Evolutionary conservation across 2,329 filamentous ascomycete genomes (phyloP), one percentile per base, ranked within the genome.

Genomic region (Fusarium nygamai): DNA sequence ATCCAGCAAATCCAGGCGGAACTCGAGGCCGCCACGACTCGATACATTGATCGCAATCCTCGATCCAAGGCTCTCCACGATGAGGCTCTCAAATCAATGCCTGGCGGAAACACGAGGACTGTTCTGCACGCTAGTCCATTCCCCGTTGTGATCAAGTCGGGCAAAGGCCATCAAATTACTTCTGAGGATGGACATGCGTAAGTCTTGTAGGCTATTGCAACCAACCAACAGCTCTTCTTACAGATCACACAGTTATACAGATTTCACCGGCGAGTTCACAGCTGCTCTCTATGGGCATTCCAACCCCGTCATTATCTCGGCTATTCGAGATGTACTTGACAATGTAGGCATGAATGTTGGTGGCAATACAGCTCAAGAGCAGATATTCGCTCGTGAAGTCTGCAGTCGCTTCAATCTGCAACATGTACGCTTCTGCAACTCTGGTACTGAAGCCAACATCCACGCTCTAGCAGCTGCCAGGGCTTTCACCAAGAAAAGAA

Each of bases 241-340:
- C 22, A 48, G 11, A 14, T 11, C 16, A 12, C 19, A 5, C 36
- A 85, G 83, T 48, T 92, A 92, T 77, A 82, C 86, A 20, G 91
- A 93, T 75, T 84, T 93, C 13, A 83, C 91, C 3, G 87, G 88
- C 39, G 91, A 93, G 79, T 89, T 89, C 76, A 90, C 89, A 1
- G 92, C 92, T 3, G 90, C 89, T 5, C 84, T 93, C 19, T 92
- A 89, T 76, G 92, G 92, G 0, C 91, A 93, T 81, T 91, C 88
- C 3, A 85, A 92, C 61, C 86, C 88, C 0, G 74, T 83, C 5
- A 88, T 93, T 62, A 78, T 84, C 7, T 74, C 81, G 1, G 85
- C 90, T 1, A 82, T 93, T 31, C 66, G 80, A 17, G 73, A 83
- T 11, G 83, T 86, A 3, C 76, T 90, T 7, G 76, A 84, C 5